Evolutionary conservation across 345 rosid genomes (phyloP), one percentile per base, ranked within the genome.

Genomic region (Hibiscus mutabilis): DNA sequence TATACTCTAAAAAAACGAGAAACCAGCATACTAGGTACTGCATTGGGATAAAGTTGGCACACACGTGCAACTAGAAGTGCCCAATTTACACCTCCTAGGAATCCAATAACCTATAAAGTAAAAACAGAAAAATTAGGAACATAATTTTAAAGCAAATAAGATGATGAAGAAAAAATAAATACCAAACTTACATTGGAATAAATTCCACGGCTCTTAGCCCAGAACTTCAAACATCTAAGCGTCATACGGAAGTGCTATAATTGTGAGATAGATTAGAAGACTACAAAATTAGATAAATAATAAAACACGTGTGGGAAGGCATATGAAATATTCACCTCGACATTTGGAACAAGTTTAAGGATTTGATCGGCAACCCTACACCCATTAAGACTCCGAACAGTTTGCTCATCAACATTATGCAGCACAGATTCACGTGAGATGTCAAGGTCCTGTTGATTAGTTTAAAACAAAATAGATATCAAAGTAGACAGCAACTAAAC

Each of bases 291-390:
- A 35, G 12, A 24, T 9, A 21, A 68, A 57, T 40, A 60, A 57
- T 29, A 70, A 25, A 69, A 69, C 47, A 51, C 19, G 51, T 27
- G 19, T n/a, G 29, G 5, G 33, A 6, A 31, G 25, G 63, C 16
- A 68, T 47, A 51, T 35, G 40, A 40, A 60, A 47, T 49, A 68
- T 68, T 76, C 74, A 90, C 98, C 98, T 94, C 85, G 74, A 86
- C 80, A 78, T 88, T 87, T 46, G 98, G 98, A 80, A 94, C 93
- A 37, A 88, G 92, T 78, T 86, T 91, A 27, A 94, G 88, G 77
- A 94, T 94, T 84, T 88, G 98, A 81, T 91, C 98, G n/a, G 98
- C 97, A 81, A 90, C 98, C 79, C 97, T 84, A 85, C 98, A 94
- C 12, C 98, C 98, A 82, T 91, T 91, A 74, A 94, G 98, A 80